Evolutionary conservation across 2,329 filamentous ascomycete genomes (phyloP), one percentile per base, ranked within the genome.

Genomic region (Colletotrichum australisinense): DNA sequence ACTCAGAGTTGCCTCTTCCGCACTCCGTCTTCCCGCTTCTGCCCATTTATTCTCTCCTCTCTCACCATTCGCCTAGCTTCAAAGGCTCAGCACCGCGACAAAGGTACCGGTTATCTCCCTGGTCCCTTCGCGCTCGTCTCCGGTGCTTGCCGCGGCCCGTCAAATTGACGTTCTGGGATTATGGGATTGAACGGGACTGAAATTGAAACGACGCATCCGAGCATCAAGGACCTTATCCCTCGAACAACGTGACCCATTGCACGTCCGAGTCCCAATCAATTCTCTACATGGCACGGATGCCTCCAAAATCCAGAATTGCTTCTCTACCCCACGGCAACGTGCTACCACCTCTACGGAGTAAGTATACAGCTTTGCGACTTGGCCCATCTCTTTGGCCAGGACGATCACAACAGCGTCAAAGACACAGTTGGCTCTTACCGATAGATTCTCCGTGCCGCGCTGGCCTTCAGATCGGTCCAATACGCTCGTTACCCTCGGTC

Each of bases 241-340:
- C 66, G 32, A 56, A 35, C 59, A 28, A 28, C 35, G 8, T 60
- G 59, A 63, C 32, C 67, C 59, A 56, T 73, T 28, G 26, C 19
- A 30, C 49, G 67, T 73, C 67, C 56, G 67, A 71, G 60, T 65
- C 67, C 67, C 28, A 71, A 73, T 73, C 19, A 73, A 71, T 66
- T 24, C 46, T 65, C 55, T 38, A 65, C 71, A 62, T 35, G 49
- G 22, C 5, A 72, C 53, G 52, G 66, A 30, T 59, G 26, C 60
- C 6, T 24, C 7, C 19, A 42, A 63, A 49, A 24, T 55, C 14
- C 7, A 26, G 60, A 63, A 49, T 53, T 55, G 49, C 60, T 35
- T 26, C 24, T 26, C 60, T 52, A 53, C 46, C 26, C 30, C 42
- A 60, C 46, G 30, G 3, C 55, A 30, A 19, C 32, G 30, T 59